A percentile compares a stretch with the other conserved stretches of the same genome.
Evolutionary conservation across 441 rosid genomes (phyloP).

Genomic region (Adansonia grandidieri): DNA sequence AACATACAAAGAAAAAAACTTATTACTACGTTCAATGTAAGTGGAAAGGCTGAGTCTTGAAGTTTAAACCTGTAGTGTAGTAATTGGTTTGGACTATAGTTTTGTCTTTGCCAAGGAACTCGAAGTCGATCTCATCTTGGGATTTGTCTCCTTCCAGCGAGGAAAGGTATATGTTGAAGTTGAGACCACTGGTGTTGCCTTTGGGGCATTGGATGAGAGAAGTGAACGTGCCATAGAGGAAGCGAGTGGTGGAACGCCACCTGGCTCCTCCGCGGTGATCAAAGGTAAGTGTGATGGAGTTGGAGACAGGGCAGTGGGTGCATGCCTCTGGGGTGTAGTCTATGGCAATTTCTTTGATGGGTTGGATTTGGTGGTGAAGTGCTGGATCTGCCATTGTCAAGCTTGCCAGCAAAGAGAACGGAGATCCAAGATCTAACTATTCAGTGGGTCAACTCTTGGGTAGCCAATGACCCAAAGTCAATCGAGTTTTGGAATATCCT

Average conservation of each 20-base stretch:
- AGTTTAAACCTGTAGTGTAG: conserved; percentile 43
- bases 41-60: neutral
- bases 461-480: neutral
- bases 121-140: conserved; percentile 69
- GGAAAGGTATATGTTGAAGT: conserved; percentile 61
- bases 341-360: conserved; percentile 53
- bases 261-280: conserved; percentile 65
- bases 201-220: conserved; percentile 51
- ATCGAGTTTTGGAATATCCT: neutral
- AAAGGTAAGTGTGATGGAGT: conserved; percentile 51
- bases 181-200: conserved; percentile 66
- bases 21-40: neutral
- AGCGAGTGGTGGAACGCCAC: conserved; percentile 63
- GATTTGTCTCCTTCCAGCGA: conserved; percentile 64
- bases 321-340: conserved; percentile 69
- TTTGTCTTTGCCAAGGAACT: conserved; percentile 60
- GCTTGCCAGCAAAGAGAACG: neutral
- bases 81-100: conserved; percentile 54
- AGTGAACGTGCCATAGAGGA: conserved; percentile 57
- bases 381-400: conserved; percentile 49
- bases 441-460: neutral
- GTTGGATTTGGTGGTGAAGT: conserved; percentile 44
- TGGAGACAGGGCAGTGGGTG: conserved; percentile 48
- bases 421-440: neutral
- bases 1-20: neutral